phyloP scores from a whole-genome alignment of 192 early-diverging fungal species.

The Physocladia obscura region DNA sequence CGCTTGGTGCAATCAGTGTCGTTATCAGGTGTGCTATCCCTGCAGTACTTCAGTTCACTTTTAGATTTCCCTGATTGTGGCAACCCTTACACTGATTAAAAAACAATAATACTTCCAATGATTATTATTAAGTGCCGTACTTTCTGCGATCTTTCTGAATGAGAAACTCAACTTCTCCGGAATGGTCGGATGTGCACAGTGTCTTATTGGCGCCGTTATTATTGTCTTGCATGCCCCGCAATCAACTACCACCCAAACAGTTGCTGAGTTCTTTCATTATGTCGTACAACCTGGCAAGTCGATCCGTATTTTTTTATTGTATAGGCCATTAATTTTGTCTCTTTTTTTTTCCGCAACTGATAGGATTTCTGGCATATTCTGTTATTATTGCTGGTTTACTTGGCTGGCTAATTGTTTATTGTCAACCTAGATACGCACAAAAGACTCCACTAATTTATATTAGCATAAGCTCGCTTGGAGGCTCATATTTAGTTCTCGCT shows the following conservation, averaged over 20 bases:
- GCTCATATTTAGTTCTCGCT: conserved; percentile 56
- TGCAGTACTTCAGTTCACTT: too few species aligned
- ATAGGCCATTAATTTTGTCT: too few species aligned
- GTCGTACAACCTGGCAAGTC: conserved; percentile 61
- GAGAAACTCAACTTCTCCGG: conserved; percentile 57
- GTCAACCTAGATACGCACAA: conserved; percentile 60
- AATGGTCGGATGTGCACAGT: conserved; percentile 61
- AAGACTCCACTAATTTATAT: conserved; percentile 50
- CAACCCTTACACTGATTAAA: background rate
- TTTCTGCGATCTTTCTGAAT: conserved; percentile 62
- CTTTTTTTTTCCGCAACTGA: too few species aligned
- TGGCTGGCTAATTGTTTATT: conserved; percentile 46
- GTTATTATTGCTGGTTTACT: conserved; percentile 41
- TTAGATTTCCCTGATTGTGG: too few species aligned
- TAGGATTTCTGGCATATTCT: conserved; percentile 55
- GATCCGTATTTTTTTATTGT: too few species aligned
- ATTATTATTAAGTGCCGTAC: conserved; percentile 61
- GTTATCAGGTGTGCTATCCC: conserved; percentile 71
- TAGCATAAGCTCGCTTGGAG: conserved; percentile 51
- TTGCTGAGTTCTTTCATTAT: conserved; percentile 47
- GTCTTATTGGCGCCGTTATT: conserved; percentile 63
- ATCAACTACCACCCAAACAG: conserved; percentile 41
- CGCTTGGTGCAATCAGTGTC: conserved; percentile 83
- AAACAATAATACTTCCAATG: background rate
- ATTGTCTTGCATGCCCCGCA: conserved; percentile 53